Evolutionary conservation across 2,329 filamentous ascomycete species (phyloP).

Genomic region (Mycosphaerelloides madeirae): DNA sequence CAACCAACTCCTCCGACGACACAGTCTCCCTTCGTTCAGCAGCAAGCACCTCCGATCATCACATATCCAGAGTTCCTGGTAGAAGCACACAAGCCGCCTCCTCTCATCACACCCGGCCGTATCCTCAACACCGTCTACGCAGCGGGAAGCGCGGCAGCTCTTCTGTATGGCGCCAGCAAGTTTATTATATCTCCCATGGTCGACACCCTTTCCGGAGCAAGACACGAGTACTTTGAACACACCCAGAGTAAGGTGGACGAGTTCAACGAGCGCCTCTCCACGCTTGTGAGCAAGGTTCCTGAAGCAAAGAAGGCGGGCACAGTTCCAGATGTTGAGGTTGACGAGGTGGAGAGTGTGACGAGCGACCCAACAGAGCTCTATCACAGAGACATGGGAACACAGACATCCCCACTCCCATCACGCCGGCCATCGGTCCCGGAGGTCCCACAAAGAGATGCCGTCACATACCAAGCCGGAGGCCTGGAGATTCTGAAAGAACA

Average conservation of each 20-base stretch:
- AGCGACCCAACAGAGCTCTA: constrained; percentile 72
- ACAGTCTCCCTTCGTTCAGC: constrained; percentile 28
- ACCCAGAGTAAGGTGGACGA: constrained; percentile 49
- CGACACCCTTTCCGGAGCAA: constrained; percentile 48
- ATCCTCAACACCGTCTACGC: constrained; percentile 55
- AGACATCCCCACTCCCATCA: constrained; percentile 58
- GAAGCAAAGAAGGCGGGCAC: constrained; percentile 18
- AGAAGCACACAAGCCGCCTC: constrained; percentile 54
- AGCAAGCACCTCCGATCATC: constrained; percentile 54
- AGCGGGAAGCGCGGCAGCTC: constrained; percentile 51
- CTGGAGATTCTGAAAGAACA: constrained; percentile 50
- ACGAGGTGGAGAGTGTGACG: constrained; percentile 46
- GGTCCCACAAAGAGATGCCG: constrained; percentile 18
- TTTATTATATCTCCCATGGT: constrained; percentile 63
- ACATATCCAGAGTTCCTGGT: constrained; percentile 64
- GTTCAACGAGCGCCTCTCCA: constrained; percentile 51
- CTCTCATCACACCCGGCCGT: constrained; percentile 53
- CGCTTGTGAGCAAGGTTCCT: constrained; percentile 28
- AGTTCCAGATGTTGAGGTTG: constrained; percentile 36
- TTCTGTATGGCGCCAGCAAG: constrained; percentile 65
- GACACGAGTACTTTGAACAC: constrained; percentile 54
- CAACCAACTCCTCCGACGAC: constrained; percentile 14
- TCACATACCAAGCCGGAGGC: constrained; percentile 23
- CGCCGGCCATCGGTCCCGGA: constrained; percentile 32
- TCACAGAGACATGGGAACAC: constrained; percentile 74